Base-by-base conservation (phyloP, 2,329 filamentous ascomycete species). In the Mycocentrospora acerina region DNA sequence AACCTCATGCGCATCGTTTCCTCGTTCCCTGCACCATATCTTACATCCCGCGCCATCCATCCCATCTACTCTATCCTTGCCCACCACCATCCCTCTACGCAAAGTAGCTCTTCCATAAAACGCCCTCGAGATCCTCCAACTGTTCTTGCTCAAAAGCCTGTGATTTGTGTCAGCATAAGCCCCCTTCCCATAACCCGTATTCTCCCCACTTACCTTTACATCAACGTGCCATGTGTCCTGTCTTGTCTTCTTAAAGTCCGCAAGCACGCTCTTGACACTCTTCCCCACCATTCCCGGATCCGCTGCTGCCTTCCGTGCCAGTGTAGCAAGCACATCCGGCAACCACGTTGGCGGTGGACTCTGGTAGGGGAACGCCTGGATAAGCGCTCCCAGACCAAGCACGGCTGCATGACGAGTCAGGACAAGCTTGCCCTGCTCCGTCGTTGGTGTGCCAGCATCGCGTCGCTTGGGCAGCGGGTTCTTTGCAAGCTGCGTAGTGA, bases 91-190 rank as follows among this genome's bases (percentile, higher is more conserved):
- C 12, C 22, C 10, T 47, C 35, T 66, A 95, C 27, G 90, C 94
- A 74, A 98, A 98, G 66, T 98, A 98, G 68, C 91, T 97, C 83
- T 98, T 98, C 93, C 93, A 98, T 35, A 98, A 74, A 32, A 98
- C 94, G 35, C 93, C 93, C 59, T 96, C 90, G 42, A 98, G 69
- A 62, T 97, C 91, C 67, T 97, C 93, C 9, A 98, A 75, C 62
- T 98, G 91, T 56, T 97, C 93, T 19, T 85, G 73, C 17, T 90
- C 90, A 64, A 98, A 98, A 44, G 79, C 81, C 82, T 86, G 48
- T 44, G 34, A 34, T 41, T 31, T 2, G 14, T 1, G 13, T 56
- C 29, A 50, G 35, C 31, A 28, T 24, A n/a, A 8, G 27, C 7
- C 17, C 9, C 19, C 9, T 9, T 22, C 19, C 9, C 19, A 22